phyloP scores from a whole-genome alignment of 176 grass and related monocot species.

The Oryza longistaminata region DNA sequence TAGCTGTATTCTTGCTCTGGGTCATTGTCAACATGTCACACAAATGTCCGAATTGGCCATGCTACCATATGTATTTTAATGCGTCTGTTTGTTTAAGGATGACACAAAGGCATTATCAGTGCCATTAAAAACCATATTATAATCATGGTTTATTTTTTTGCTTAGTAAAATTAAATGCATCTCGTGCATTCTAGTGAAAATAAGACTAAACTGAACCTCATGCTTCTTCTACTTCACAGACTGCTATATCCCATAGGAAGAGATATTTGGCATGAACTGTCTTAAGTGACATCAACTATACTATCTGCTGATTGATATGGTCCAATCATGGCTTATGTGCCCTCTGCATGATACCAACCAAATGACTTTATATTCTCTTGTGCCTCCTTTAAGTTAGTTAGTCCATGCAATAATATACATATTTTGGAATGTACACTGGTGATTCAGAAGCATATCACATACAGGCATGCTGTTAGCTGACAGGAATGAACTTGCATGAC shows the following conservation, averaged over 20 bases:
- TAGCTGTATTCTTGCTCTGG: slow-evolving; percentile 36
- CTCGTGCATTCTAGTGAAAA: slow-evolving; percentile 8
- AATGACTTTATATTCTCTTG: slow-evolving; percentile 26
- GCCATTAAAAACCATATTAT: neutral
- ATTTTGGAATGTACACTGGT: neutral
- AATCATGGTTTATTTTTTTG: neutral
- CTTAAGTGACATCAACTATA: slow-evolving; percentile 18
- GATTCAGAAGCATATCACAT: neutral
- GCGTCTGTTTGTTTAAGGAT: neutral
- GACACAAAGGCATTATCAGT: neutral
- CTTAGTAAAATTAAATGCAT: slow-evolving; percentile 3
- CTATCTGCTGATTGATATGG: slow-evolving; percentile 6
- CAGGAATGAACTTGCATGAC: neutral
- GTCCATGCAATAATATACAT: neutral
- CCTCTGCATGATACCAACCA: slow-evolving; percentile 1
- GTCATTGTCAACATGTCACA: slow-evolving; percentile 1
- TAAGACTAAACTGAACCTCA: neutral
- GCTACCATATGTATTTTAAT: slow-evolving; percentile 4
- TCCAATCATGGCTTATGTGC: neutral
- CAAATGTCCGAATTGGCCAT: neutral
- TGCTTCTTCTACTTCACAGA: neutral
- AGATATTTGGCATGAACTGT: neutral
- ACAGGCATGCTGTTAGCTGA: neutral
- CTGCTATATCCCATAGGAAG: neutral
- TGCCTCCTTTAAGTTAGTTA: slow-evolving; percentile 4